Percentiles rank a stretch among this genome's conserved stretches.
Conservation (phyloP, 2,329 filamentous ascomycete genomes). For the Aspergillus intermedius region DNA sequence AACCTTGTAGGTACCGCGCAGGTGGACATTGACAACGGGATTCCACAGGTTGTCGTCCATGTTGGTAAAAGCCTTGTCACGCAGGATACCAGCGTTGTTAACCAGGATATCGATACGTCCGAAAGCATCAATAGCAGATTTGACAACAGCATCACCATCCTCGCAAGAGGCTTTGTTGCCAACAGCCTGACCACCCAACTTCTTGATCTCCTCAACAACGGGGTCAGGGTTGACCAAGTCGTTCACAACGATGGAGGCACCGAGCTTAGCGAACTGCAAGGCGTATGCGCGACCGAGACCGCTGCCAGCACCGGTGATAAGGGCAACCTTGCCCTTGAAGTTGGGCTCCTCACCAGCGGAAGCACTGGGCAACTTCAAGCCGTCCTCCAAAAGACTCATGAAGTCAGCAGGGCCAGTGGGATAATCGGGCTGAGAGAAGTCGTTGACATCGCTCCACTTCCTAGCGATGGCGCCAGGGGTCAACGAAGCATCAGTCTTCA, state of each 20-base stretch:
- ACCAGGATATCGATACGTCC: constrained; percentile 91
- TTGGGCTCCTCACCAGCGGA: constrained; percentile 66
- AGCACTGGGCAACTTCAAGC: constrained; percentile 68
- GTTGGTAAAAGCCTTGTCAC: constrained; percentile 96
- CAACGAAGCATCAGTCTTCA: constrained; percentile 81
- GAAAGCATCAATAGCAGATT: constrained; percentile 86
- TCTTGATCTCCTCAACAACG: constrained; percentile 87
- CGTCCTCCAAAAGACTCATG: constrained; percentile 74
- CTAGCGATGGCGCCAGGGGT: constrained; percentile 81
- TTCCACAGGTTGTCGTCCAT: constrained; percentile 96
- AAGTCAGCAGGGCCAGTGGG: constrained; percentile 84
- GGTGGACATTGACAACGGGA: constrained; percentile 83
- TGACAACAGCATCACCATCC: constrained; percentile 84
- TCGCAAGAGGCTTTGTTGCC: constrained; percentile 91
- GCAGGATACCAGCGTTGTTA: constrained; percentile 97
- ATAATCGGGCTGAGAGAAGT: constrained; percentile 79
- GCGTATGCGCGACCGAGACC: constrained; percentile 84
- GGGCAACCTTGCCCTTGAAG: constrained; percentile 76
- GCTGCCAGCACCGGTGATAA: constrained; percentile 82
- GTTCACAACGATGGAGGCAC: constrained; percentile 85
- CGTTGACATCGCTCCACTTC: constrained; percentile 80
- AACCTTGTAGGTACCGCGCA: constrained; percentile 90
- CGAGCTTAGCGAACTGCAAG: constrained; percentile 77
- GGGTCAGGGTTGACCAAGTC: constrained; percentile 88
- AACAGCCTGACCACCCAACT: constrained; percentile 79